A percentile compares a stretch with the other conserved stretches of the same genome.
Conservation (phyloP, 176 grass and related monocot species). For the Oropetium thomaeum region DNA sequence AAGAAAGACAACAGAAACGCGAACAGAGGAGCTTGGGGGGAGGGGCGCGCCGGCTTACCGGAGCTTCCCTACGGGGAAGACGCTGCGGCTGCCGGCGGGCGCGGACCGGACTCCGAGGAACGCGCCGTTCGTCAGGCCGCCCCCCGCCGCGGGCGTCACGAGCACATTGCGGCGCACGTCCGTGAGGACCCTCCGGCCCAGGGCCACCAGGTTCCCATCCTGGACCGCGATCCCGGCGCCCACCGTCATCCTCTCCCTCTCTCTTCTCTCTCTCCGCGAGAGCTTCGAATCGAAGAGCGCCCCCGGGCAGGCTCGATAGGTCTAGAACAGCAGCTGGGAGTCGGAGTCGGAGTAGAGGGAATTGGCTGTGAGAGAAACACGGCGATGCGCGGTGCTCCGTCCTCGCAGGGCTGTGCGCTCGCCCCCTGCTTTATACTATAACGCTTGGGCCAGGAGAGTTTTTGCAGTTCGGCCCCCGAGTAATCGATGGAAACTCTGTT, state of each 20-base stretch:
- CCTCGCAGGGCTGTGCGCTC: not conserved
- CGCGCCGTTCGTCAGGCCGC: slow-evolving; percentile 47
- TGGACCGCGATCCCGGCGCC: slow-evolving; percentile 54
- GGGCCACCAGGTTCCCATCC: slow-evolving; percentile 57
- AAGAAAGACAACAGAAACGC: not conserved
- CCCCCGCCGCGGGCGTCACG: slow-evolving; percentile 53
- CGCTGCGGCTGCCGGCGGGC: slow-evolving; percentile 47
- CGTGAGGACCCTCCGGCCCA: slow-evolving; percentile 52
- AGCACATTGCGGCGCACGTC: slow-evolving; percentile 54
- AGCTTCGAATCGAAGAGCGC: not conserved
- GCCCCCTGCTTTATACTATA: not conserved
- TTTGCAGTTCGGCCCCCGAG: not conserved
- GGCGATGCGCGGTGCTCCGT: not conserved
- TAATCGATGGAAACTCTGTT: not conserved
- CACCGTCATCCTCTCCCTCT: slow-evolving; percentile 56
- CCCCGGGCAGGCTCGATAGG: not conserved
- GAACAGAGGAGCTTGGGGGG: not conserved
- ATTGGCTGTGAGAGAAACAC: no score
- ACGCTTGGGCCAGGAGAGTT: not conserved
- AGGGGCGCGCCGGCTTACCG: slow-evolving; percentile 46
- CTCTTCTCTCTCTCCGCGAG: not conserved
- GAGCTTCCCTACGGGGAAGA: slow-evolving; percentile 82
- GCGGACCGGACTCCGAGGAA: slow-evolving; percentile 65
- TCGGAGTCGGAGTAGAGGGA: no score
- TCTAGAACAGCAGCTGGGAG: not conserved